A percentile compares a stretch with the other conserved stretches of the same genome.
Evolutionary conservation across 140 eudicot species (phyloP).

Genomic region (Cichorium intybus): DNA sequence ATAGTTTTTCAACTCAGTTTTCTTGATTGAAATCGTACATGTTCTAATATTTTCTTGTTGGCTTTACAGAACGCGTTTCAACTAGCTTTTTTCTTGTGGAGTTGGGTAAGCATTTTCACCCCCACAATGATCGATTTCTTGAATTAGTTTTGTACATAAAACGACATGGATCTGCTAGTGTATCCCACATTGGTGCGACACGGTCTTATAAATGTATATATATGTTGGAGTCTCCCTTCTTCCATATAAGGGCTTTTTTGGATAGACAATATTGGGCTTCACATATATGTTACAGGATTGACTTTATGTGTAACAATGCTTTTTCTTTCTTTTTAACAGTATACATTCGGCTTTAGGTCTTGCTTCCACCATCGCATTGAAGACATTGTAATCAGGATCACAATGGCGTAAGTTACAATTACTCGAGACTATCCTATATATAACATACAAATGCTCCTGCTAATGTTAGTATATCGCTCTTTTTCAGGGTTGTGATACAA

Average conservation of each 20-base stretch:
- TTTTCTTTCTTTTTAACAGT: slow-evolving; percentile 30
- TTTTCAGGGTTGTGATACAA: slow-evolving; percentile 53
- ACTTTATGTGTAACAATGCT: background rate
- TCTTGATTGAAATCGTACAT: background rate
- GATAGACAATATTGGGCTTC: no score
- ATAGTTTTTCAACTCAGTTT: background rate
- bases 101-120: slow-evolving; percentile 55
- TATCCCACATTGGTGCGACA: no score
- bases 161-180: background rate
- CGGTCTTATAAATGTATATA: no score
- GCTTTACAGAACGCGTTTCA: slow-evolving; percentile 63
- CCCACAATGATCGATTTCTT: background rate
- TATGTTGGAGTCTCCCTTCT: no score
- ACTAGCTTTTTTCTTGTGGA: slow-evolving; percentile 60
- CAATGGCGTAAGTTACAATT: slow-evolving; percentile 59
- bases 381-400: slow-evolving; percentile 47
- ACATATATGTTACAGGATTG: no score
- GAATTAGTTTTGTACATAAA: background rate
- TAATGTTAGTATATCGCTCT: slow-evolving; percentile 3
- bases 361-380: slow-evolving; percentile 53
- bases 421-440: background rate
- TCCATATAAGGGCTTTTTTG: no score
- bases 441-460: background rate
- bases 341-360: slow-evolving; percentile 42
- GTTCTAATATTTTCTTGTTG: slow-evolving; percentile 1